Evolutionary conservation across 495 filamentous ascomycete genomes (phyloP), one percentile per base, ranked within the genome.

Genomic region (Stereocaulon alpinum): DNA sequence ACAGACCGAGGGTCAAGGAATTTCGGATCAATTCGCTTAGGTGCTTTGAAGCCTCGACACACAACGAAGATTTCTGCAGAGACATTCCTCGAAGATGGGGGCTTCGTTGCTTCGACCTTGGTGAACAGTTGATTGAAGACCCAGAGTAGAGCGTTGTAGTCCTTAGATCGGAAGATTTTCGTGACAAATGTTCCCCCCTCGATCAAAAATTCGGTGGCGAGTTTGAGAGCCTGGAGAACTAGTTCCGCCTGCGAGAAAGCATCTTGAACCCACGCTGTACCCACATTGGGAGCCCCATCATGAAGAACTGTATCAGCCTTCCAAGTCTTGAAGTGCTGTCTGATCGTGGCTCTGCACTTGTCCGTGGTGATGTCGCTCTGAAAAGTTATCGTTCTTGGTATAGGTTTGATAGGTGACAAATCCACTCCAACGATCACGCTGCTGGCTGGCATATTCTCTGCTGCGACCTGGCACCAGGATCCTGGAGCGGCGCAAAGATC

Each of bases 21-120:
- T 60, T 87, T 87, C 4, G 94, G 90, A 68, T 98, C 93, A 58
- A 98, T 81, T 53, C 82, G 80, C 70, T 95, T 96, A 0, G 93
- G 94, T 1, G 93, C 93, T 75, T 89, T 93, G 78, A 82, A 97
- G 4, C 91, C 92, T 56, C 84, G 84, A 70, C 93, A 97, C 22
- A 97, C 92, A 63, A 96, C 93, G 77, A 96, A 97, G 53, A 96
- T 97, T 77, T 97, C 92, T 58, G 92, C 92, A 27, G 90, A 95
- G 29, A 97, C 93, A 62, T 91, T 96, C 73, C 93, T 79, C 2
- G 89, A 95, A 4, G 92, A 96, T 5, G 93, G 93, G 14, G 93
- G 93, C 72, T 98, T 98, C 10, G 93, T 98, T 6, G 93, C 91
- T 66, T 97, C 91, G 53, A 98, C 93, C 48, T 91, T 92, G 30